Conservation (phyloP, 2,329 filamentous ascomycete species). For the Boeremia lycopersici region DNA sequence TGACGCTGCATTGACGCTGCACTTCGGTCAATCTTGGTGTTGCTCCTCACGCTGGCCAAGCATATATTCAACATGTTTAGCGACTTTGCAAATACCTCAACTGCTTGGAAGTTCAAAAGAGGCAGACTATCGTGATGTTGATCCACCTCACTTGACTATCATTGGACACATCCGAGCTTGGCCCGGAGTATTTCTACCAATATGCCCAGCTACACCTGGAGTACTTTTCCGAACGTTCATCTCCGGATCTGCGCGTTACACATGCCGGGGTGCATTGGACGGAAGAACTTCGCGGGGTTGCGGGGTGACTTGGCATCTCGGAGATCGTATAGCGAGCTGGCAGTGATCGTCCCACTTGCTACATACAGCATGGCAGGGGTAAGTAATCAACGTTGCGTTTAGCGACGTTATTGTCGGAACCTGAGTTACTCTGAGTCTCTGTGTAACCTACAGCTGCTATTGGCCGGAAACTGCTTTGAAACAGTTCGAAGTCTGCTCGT, state of each 20-base stretch:
- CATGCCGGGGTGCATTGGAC: constrained; percentile 3
- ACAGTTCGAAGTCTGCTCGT: no score
- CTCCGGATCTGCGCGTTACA: background rate
- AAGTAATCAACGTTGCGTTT: no score
- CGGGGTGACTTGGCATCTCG: constrained; percentile 10
- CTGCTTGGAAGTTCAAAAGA: background rate
- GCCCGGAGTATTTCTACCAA: background rate
- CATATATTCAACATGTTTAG: background rate
- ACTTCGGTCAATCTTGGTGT: constrained; percentile 2
- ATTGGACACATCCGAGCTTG: background rate
- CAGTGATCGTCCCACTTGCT: background rate
- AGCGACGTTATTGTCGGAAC: no score
- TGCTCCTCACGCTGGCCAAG: constrained; percentile 3
- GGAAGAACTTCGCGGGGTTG: constrained; percentile 8
- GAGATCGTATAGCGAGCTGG: background rate
- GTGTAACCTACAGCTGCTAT: no score
- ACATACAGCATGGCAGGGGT: no score
- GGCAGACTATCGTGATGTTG: background rate
- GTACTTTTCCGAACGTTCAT: constrained; percentile 4
- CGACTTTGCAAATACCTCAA: background rate
- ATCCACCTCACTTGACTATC: background rate
- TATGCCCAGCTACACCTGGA: background rate
- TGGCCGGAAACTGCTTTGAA: no score
- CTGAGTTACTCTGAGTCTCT: no score
- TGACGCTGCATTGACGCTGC: background rate